Evolutionary conservation across 1,284 basidiomycete species (phyloP), one percentile per base, ranked within the genome.

Genomic region (Uromyces viciae-fabae): DNA sequence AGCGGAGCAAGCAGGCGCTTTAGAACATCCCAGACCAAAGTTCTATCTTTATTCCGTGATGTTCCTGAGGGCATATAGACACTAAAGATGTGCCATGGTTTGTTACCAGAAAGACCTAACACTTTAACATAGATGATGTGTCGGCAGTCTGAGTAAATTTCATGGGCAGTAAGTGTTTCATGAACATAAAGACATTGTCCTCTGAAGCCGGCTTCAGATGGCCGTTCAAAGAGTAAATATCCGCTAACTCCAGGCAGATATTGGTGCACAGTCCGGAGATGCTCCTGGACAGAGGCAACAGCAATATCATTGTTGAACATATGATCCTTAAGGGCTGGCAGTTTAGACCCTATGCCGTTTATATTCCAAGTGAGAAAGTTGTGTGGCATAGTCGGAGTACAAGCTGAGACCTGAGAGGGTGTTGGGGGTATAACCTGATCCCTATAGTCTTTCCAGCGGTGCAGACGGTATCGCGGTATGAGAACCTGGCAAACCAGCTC

Each of bases 171-270:
- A n/a, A 52, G 33, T 17, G 25, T 14, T n/a, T 72, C n/a, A 31
- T 72, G 69, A 4, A 72, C 33, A 38, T 33, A 72, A 5, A 72
- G 43, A 19, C 43, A 72, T 4, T 72, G 69, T 9, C 69, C 69
- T 54, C 46, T 49, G 46, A 72, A 72, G 1, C 69, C 69, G 2
- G 3, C 9, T 17, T 52, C 4, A 8, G 22, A 22, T 31, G 69
- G 69, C 22, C 69, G 33, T 3, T 68, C 40, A 43, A 14, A 68
- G 43, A 17, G 8, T 19, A 1, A 46, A 33, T 52, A 72, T 31
- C 40, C 38, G 11, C 8, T 28, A 25, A 52, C 22, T 1, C 14
- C 25, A 5, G 69, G 69, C 1, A 72, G 11, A 22, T 43, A 43
- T 2, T 72, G 11, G 7, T 14, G 19, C 2, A 31, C 19, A 1